These are phyloP conservation scores for Lentinula sp. DNA, from an alignment of 768 basidiomycete species.

Conservation along the genomic window DNA sequence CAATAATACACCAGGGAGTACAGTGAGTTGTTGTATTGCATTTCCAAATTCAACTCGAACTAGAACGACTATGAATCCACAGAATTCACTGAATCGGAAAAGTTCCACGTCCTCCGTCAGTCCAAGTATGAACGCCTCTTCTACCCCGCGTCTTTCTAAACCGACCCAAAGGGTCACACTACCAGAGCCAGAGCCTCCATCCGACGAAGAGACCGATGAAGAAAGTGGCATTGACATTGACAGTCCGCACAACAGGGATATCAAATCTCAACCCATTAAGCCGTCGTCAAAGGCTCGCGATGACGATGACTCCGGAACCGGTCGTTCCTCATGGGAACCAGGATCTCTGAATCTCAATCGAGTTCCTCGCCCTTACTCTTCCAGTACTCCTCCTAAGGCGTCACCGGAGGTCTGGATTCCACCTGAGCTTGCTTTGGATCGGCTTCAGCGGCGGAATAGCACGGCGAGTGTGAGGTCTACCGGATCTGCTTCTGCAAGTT, in stretches of 20 bases:
- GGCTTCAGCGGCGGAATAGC: constrained; percentile 1
- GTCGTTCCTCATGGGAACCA: neutral
- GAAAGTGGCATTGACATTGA: neutral
- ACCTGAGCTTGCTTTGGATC: neutral
- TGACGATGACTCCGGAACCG: neutral
- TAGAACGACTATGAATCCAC: neutral
- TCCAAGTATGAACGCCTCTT: neutral
- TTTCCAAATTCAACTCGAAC: neutral
- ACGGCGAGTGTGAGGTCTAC: constrained; percentile 5
- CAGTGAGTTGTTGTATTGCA: neutral
- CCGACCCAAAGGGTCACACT: neutral
- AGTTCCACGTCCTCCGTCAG: constrained; percentile 1
- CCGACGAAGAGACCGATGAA: neutral
- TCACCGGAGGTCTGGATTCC: constrained; percentile 4
- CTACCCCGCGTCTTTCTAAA: neutral
- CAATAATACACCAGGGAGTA: neutral
- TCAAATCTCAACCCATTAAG: neutral
- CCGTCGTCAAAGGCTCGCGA: neutral
- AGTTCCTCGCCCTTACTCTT: constrained; percentile 1
- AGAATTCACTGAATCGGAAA: neutral
- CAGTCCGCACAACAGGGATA: neutral
- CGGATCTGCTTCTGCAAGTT: constrained; percentile 5
- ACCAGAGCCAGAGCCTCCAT: neutral
- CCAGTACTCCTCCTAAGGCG: neutral
- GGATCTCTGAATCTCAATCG: neutral